A percentile compares a stretch with the other conserved stretches of the same genome.
Conservation (phyloP, 768 basidiomycete species). For the Macrolepiota dolichaula region DNA sequence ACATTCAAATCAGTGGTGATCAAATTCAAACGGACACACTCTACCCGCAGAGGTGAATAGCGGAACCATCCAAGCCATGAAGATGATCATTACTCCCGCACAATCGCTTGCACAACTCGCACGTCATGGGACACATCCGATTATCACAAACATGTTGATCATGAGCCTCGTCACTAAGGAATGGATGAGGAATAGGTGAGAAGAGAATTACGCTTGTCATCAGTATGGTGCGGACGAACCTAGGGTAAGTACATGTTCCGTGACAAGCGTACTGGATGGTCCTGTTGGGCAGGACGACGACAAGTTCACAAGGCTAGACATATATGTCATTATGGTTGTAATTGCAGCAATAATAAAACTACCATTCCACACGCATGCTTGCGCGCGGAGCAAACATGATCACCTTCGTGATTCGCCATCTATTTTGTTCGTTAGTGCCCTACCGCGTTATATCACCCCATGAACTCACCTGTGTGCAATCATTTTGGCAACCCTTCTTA, state of each 20-base stretch:
- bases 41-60: conserved; percentile 59
- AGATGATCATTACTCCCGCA: conserved; percentile 48
- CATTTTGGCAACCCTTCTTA: conserved; percentile 46
- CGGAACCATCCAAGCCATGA: conserved; percentile 39
- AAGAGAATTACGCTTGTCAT: neutral
- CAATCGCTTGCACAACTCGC: conserved; percentile 53
- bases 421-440: conserved; percentile 19
- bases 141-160: conserved; percentile 46
- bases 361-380: conserved; percentile 57
- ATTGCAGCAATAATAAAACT: neutral
- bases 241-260: conserved; percentile 37
- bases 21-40: no score
- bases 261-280: conserved; percentile 33
- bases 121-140: conserved; percentile 49
- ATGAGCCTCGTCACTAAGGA: conserved; percentile 41
- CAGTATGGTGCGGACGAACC: conserved; percentile 24
- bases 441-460: neutral
- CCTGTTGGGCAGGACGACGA: conserved; percentile 23
- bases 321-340: neutral
- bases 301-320: conserved; percentile 37
- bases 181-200: neutral
- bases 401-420: conserved; percentile 45
- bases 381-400: conserved; percentile 51
- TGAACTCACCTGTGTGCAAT: conserved; percentile 47
- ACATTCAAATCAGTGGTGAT: neutral